These are phyloP conservation scores for Perilla frutescens DNA, from an alignment of 257 asterid genomes.

Conservation along the genomic window DNA sequence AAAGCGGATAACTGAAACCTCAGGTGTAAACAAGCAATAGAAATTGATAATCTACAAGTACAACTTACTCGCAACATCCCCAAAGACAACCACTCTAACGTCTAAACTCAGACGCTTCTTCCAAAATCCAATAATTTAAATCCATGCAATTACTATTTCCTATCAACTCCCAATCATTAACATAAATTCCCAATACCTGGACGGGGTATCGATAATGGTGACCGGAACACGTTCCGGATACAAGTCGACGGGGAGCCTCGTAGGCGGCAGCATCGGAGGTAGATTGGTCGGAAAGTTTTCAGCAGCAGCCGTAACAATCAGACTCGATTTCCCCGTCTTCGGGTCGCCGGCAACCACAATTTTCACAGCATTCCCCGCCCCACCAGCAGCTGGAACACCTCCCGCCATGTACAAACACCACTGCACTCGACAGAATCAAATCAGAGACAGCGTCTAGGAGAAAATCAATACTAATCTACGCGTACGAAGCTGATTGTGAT, in stretches of 20 bases:
- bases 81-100: not conserved
- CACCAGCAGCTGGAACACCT: constrained; percentile 60
- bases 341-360: constrained; percentile 98
- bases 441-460: not conserved
- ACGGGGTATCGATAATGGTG: constrained; percentile 90
- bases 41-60: constrained; percentile 1
- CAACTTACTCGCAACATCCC: not conserved
- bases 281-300: constrained; percentile 66
- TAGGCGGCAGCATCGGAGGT: constrained; percentile 86
- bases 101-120: constrained; percentile 17
- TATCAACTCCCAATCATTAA: constrained; percentile 21
- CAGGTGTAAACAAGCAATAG: not conserved
- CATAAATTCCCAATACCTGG: constrained; percentile 56
- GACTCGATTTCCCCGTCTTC: constrained; percentile 90
- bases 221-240: constrained; percentile 93
- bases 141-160: not conserved
- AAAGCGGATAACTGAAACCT: not conserved
- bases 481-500: constrained; percentile 24
- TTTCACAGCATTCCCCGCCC: constrained; percentile 57
- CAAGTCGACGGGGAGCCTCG: constrained; percentile 88
- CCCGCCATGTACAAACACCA: constrained; percentile 64
- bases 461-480: not conserved
- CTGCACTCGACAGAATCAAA: constrained; percentile 34
- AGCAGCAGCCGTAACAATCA: constrained; percentile 87
- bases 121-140: not conserved